Evolutionary conservation across 805 yeast genomes (phyloP), one percentile per base, ranked within the genome.

Genomic region (Wickerhamomyces tratensis): DNA sequence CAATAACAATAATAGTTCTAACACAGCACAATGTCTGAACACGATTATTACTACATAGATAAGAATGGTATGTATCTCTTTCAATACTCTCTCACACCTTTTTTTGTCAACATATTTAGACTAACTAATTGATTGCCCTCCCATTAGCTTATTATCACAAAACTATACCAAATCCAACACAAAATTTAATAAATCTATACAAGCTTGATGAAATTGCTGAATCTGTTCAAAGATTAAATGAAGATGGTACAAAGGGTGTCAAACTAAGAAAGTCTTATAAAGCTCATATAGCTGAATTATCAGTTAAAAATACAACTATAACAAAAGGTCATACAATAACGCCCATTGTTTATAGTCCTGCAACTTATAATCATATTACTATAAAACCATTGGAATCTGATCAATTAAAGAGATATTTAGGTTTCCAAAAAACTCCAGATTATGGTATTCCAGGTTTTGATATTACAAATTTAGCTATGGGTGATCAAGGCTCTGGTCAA

Each of bases 181-280:
- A 79, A 42, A 85, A 89, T 60, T 67, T 93, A 41, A 71, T 88
- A 20, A 64, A 75, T 26, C 60, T 83, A 13, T 93, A 87, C 52
- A 80, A 79, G 2, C 63, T 93, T 36, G 73, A 74, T 35, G 72
- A 71, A 2, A 65, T 89, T 12, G 85, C 96, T 1, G 69, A 75
- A 42, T 80, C 95, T 5, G 82, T 93, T 37, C 95, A 96, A 1
- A 74, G 98, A 55, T 73, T 82, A 10, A 88, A 86, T 53, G 81
- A 87, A 3, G 94, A 83, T 53, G 96, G 96, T 0, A 74, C 93
- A 1, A 88, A 86, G 51, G 96, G 96, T 42, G 88, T 88, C 35
- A 93, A 93, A 63, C 72, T 93, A 43, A 74, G 98, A 53, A 93
- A 93, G 63, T 87, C 97, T 0, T 93, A 93, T 64, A 93, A 93